phyloP scores from a whole-genome alignment of 257 asterid species.

The Phtheirospermum japonicum region DNA sequence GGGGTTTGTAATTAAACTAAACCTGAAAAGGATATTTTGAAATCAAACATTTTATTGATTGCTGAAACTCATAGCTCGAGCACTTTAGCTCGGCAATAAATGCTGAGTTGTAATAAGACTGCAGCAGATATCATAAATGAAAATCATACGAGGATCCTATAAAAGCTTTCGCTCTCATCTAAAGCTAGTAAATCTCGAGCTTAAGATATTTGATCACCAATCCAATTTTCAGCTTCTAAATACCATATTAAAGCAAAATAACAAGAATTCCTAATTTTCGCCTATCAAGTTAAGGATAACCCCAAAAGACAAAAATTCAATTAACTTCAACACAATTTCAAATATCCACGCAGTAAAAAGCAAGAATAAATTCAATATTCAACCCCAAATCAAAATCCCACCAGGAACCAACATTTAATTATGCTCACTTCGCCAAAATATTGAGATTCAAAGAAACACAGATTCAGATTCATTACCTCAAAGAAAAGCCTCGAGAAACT shows the following conservation, averaged over 20 bases:
- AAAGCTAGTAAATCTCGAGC: neutral
- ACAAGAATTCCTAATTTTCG: slow-evolving; percentile 27
- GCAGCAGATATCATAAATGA: too few relatives aligned
- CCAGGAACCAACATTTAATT: slow-evolving; percentile 9
- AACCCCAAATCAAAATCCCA: slow-evolving; percentile 18
- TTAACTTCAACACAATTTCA: slow-evolving; percentile 7
- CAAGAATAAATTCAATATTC: slow-evolving; percentile 17
- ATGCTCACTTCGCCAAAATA: slow-evolving; percentile 1
- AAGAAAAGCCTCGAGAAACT: slow-evolving; percentile 19
- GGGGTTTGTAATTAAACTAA: neutral
- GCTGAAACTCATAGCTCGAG: too few relatives aligned
- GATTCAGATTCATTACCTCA: slow-evolving; percentile 38
- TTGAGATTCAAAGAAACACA: slow-evolving; percentile 11
- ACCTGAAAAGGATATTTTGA: neutral
- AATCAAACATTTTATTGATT: neutral
- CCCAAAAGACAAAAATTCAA: slow-evolving; percentile 4
- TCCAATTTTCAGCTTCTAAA: slow-evolving; percentile 23
- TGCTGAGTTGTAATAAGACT: too few relatives aligned
- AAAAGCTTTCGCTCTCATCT: neutral
- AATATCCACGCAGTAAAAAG: slow-evolving; percentile 16
- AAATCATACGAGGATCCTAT: too few relatives aligned
- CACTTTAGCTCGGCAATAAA: too few relatives aligned
- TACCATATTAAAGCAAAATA: slow-evolving; percentile 15
- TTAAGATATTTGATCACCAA: slow-evolving; percentile 9
- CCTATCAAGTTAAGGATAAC: slow-evolving; percentile 5